Evolutionary conservation across 2,329 filamentous ascomycete genomes (phyloP).

Genomic region (Endocalyx cinctus): DNA sequence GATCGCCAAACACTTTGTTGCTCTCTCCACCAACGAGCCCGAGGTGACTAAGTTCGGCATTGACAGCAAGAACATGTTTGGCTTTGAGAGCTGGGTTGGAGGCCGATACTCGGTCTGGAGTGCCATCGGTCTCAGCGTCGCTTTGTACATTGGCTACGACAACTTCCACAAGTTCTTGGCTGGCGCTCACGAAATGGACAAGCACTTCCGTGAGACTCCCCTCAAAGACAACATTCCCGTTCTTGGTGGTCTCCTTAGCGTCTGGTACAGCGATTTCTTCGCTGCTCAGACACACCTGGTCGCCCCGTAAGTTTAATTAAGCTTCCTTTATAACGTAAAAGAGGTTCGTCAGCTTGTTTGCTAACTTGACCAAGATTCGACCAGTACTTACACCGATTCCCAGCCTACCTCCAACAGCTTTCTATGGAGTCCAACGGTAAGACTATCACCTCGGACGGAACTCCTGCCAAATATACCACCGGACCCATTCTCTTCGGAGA

Average conservation of each 20-base stretch:
- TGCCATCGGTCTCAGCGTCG: constrained; percentile 91
- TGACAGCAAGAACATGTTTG: constrained; percentile 99
- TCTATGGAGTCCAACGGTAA: constrained; percentile 99
- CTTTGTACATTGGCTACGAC: constrained; percentile 91
- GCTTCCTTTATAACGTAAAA: too few relatives aligned
- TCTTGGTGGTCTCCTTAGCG: constrained; percentile 85
- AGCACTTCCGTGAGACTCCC: constrained; percentile 90
- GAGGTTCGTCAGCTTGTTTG: too few relatives aligned
- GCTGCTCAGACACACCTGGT: constrained; percentile 97
- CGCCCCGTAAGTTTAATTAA: constrained; percentile 67
- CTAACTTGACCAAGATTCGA: constrained; percentile 63
- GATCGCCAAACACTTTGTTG: constrained; percentile 98
- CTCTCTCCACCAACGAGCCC: constrained; percentile 88
- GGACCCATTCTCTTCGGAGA: constrained; percentile 95
- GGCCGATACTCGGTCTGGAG: constrained; percentile 99
- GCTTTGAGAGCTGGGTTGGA: constrained; percentile 97
- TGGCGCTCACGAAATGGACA: constrained; percentile 96
- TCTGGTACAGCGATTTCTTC: constrained; percentile 99
- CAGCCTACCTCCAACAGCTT: constrained; percentile 96
- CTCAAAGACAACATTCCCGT: constrained; percentile 93
- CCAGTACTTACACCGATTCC: constrained; percentile 98
- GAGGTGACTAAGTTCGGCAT: constrained; percentile 99
- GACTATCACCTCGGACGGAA: constrained; percentile 83
- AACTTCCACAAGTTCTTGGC: constrained; percentile 96
- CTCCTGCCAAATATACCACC: constrained; percentile 95